Percentiles rank a stretch among this genome's conserved stretches.
Evolutionary conservation across 306 rosid genomes (phyloP).

Genomic region (Amphicarpaea edgeworthii): DNA sequence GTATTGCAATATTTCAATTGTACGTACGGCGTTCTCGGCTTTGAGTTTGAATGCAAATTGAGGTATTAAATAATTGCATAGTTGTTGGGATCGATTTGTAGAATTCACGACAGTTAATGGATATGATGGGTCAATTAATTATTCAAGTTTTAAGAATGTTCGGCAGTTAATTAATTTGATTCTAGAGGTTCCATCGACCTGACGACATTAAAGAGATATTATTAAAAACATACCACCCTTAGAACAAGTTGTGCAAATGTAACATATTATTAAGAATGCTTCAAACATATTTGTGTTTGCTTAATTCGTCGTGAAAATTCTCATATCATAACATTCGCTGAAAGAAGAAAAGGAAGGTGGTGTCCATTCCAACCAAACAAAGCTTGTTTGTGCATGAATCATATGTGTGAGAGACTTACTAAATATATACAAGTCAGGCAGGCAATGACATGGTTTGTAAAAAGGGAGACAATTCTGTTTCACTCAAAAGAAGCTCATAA

Average conservation of each 20-base stretch:
- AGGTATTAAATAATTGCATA: no score
- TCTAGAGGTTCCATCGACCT: background rate
- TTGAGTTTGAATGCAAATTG: no score
- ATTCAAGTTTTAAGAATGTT: background rate
- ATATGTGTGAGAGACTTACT: background rate
- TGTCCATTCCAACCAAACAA: slow-evolving; percentile 20
- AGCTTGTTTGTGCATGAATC: background rate
- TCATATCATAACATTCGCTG: background rate
- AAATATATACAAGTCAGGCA: background rate
- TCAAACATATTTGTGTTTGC: background rate
- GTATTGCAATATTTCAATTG: background rate
- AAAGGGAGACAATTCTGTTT: background rate
- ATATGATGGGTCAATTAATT: no score
- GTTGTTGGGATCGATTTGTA: no score
- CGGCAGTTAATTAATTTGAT: background rate
- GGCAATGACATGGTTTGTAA: slow-evolving; percentile 4
- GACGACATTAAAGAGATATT: background rate
- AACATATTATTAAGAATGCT: no score
- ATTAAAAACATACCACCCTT: background rate
- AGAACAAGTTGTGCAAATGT: background rate
- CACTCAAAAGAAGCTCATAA: background rate
- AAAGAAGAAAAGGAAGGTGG: background rate
- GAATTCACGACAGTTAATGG: no score
- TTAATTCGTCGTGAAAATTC: background rate
- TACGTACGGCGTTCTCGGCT: no score